Evolutionary conservation across 257 asterid species (phyloP), one percentile per base, ranked within the genome.

Genomic region (Thymus quinquecostatus): DNA sequence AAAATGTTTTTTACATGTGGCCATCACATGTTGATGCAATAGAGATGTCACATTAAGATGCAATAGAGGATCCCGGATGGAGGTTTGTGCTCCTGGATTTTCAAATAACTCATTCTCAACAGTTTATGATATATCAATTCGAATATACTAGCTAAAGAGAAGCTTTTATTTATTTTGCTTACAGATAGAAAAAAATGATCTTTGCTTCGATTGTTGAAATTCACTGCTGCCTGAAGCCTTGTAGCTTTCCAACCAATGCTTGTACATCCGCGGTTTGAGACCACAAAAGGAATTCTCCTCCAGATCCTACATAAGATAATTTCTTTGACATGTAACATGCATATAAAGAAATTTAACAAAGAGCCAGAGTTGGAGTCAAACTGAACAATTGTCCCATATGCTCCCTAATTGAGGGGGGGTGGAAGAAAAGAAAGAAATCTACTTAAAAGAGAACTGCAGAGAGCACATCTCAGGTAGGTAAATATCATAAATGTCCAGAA

Each of bases 221-320:
- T 94, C 89, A 70, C 73, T 74, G 81, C 87, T 85, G 64, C 89
- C 92, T 73, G 93, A 65, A 70, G 83, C 83, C 64, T 69, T 78
- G 74, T 76, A 88, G 70, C 71, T 75, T 75, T 88, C 92, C 86
- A 89, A 69, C 90, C 95, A 89, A 81, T 91, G 96, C 80, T 88
- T 82, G 80, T 82, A 83, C 73, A 94, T 71, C 76, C 84, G 83
- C 71, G 89, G 86, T 82, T 88, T 91, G 70, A 91, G 84, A 50
- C 85, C 90, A 80, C 70, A 69, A 75, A 60, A 44, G 58, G 82
- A 73, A 69, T 67, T 57, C 56, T 60, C 51, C 48, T 82, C 95
- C 75, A 13, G 41, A 66, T 76, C 96, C 97, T 91, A 75, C 78
- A 81, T 53, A 74, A 73, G 29, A 75, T 54, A 38, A 21, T 6